phyloP scores from a whole-genome alignment of 1,139 yeast genomes.

The Ogataea hybrid region DNA sequence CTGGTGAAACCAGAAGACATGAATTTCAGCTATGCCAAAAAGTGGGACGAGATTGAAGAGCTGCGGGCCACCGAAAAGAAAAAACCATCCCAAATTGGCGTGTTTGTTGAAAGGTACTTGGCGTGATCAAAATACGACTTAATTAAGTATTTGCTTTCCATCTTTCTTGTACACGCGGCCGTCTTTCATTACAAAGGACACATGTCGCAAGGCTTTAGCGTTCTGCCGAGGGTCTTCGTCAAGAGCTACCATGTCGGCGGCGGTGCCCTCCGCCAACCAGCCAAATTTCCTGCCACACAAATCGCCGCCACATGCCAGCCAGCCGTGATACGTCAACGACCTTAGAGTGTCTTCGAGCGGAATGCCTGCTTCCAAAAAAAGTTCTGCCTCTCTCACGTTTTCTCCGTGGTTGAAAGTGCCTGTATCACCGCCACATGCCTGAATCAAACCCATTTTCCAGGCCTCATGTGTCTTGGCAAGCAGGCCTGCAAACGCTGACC shows the following conservation, averaged over 20 bases:
- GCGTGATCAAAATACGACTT: constrained; percentile 1
- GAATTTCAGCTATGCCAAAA: constrained; percentile 21
- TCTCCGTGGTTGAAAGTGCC: constrained; percentile 30
- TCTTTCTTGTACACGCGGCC: constrained; percentile 27
- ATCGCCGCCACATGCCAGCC: constrained; percentile 29
- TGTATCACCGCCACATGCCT: constrained; percentile 31
- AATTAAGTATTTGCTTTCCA: constrained; percentile 3
- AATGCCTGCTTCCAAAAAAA: constrained; percentile 26
- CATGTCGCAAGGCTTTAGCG: constrained; percentile 16
- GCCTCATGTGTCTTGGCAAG: constrained; percentile 21
- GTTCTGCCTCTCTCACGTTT: constrained; percentile 27
- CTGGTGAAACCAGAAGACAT: constrained; percentile 19
- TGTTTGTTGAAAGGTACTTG: constrained; percentile 17
- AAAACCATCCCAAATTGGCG: constrained; percentile 9
- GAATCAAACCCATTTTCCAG: constrained; percentile 24
- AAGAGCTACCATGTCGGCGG: constrained; percentile 28
- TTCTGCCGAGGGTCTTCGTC: constrained; percentile 21
- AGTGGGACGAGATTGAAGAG: constrained; percentile 24
- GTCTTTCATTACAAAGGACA: constrained; percentile 28
- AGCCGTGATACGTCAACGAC: constrained; percentile 25
- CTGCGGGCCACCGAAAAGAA: constrained; percentile 15
- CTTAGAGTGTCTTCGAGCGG: constrained; percentile 22
- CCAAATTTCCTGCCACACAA: constrained; percentile 27
- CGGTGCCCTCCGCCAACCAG: constrained; percentile 23
- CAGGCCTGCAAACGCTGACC: constrained; percentile 19